Base-by-base conservation (phyloP, 2,329 filamentous ascomycete species). In the Setomelanomma holmii region DNA sequence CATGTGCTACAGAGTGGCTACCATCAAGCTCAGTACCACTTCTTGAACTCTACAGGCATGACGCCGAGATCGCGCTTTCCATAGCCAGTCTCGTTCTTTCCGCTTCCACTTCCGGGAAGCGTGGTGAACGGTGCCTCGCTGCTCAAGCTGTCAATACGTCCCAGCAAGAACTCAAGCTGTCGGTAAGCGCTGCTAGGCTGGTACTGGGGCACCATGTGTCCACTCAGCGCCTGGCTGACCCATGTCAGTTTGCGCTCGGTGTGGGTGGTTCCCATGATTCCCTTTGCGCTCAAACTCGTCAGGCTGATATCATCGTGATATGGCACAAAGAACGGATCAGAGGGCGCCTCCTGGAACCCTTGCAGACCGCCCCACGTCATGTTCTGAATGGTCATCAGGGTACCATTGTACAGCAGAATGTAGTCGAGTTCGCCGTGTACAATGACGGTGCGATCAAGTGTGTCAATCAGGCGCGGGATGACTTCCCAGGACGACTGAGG, bases 191-290 rank as follows among this genome's bases (percentile, higher is more conserved):
- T 87, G 12, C 80, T 82, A 0, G 89, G 87, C 16, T 85, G 83
- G 65, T 89, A 91, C 72, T 89, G 85, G 0, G 83, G 82, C 5
- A 84, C 75, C 81, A 87, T 88, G 74, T 93, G 88, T 0, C 90
- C 90, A 0, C 81, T 78, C 10, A 88, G 68, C 34, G 84, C 79
- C 48, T 91, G 80, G 24, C 83, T 82, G 2, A 86, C 85, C 59
- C 85, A 90, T 0, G 90, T 95, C 40, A 96, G 75, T 0, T 89
- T 89, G 36, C 91, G 81, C 78, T 96, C 91, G 0, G 86, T 88
- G 62, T 89, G 85, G 14, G 83, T 82, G 0, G 84, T 86, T 0
- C 91, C 91, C 69, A 91, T 79, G 1, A 89, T 79, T 1, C 90
- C 90, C 1, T 82, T 79, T 0, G 81, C 88, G 0, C 86, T 84